Evolutionary conservation across 1,284 basidiomycete genomes (phyloP).

Genomic region (Cryptococcus sp.): DNA sequence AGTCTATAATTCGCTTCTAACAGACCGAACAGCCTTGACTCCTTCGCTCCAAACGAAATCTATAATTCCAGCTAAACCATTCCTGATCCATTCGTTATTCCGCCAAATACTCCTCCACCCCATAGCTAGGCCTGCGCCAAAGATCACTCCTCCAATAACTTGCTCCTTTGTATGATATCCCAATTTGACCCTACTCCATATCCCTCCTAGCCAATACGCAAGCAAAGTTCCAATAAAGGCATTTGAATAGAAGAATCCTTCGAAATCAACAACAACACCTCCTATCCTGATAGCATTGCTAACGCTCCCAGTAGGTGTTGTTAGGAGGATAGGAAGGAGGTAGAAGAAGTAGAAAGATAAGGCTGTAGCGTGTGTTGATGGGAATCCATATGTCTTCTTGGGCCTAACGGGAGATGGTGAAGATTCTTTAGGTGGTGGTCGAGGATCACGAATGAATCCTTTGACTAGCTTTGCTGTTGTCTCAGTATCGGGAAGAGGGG

Average conservation of each 20-base stretch:
- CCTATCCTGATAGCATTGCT: not conserved
- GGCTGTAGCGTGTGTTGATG: slow-evolving; percentile 76
- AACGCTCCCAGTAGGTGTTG: not conserved
- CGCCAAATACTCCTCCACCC: slow-evolving; percentile 52
- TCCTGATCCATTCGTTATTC: slow-evolving; percentile 10
- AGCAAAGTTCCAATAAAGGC: not conserved
- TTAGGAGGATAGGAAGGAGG: slow-evolving; percentile 56
- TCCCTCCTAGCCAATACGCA: slow-evolving; percentile 49
- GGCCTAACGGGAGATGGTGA: slow-evolving; percentile 19
- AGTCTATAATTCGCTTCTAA: not conserved
- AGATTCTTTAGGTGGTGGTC: slow-evolving; percentile 60
- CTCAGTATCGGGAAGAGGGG: slow-evolving; percentile 9
- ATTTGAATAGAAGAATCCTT: not conserved
- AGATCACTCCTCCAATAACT: slow-evolving; percentile 61
- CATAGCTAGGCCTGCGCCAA: slow-evolving; percentile 58
- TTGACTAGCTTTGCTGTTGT: slow-evolving; percentile 63
- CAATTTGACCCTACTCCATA: slow-evolving; percentile 68
- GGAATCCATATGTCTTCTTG: slow-evolving; percentile 62
- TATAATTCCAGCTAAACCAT: slow-evolving; percentile 11
- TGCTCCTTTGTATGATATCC: slow-evolving; percentile 76
- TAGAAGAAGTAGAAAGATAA: slow-evolving; percentile 69
- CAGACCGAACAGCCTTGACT: slow-evolving; percentile 2
- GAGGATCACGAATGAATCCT: slow-evolving; percentile 52
- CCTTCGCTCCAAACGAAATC: slow-evolving; percentile 16
- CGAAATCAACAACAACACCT: not conserved